phyloP scores from a whole-genome alignment of 139 green algal species.

The Trebouxia sp. region DNA sequence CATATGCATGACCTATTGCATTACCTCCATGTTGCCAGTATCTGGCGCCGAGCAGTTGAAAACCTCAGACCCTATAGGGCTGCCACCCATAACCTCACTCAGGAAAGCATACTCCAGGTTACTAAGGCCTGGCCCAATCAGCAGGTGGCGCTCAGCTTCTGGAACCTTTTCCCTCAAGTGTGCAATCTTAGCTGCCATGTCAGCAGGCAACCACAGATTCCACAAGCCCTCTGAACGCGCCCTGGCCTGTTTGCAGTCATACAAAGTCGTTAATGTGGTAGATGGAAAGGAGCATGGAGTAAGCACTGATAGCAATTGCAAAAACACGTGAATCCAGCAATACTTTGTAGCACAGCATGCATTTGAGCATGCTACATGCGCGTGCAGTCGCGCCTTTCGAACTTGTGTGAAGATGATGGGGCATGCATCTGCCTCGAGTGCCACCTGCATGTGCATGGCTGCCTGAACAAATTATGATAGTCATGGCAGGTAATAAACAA shows the following conservation, averaged over 20 bases:
- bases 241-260: conserved; percentile 35
- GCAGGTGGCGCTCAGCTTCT: conserved; percentile 10
- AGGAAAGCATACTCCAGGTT: conserved; percentile 87
- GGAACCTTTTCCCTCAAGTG: background rate
- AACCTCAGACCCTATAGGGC: conserved; percentile 84
- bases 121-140: conserved; percentile 10
- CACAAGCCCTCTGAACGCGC: conserved; percentile 82
- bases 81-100: conserved; percentile 65
- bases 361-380: too few relatives aligned
- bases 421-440: too few relatives aligned
- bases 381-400: too few relatives aligned
- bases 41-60: conserved; percentile 99
- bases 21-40: conserved; percentile 99
- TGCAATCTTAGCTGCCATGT: conserved; percentile 47
- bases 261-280: too few relatives aligned
- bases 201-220: conserved; percentile 95
- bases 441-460: too few relatives aligned
- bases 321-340: too few relatives aligned
- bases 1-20: conserved; percentile 76
- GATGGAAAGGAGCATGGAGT: too few relatives aligned
- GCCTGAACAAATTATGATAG: too few relatives aligned
- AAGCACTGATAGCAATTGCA: too few relatives aligned
- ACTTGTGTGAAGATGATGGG: too few relatives aligned
- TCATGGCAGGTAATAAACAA: too few relatives aligned
- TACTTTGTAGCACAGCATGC: too few relatives aligned